These are phyloP conservation scores for Chaetomium tenue DNA, from an alignment of 495 filamentous ascomycete species.

Conservation along the genomic window DNA sequence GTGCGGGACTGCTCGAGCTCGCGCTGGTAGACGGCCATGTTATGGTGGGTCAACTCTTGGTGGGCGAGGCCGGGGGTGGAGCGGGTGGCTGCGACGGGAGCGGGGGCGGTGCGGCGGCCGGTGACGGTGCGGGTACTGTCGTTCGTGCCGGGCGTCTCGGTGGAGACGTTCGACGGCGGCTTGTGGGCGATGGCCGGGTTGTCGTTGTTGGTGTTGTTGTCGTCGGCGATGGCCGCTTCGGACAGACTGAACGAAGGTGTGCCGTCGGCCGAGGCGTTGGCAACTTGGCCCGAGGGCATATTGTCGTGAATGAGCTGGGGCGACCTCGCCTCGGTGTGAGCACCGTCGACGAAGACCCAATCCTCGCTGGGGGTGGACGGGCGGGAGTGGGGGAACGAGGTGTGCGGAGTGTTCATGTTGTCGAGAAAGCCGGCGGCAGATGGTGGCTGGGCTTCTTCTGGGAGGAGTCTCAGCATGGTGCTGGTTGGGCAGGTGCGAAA, in stretches of 20 bases:
- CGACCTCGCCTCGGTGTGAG: constrained; percentile 26
- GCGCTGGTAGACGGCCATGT: constrained; percentile 8
- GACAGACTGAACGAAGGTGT: not conserved
- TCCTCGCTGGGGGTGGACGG: constrained; percentile 6
- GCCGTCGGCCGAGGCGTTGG: constrained; percentile 13
- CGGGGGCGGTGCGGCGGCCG: not conserved
- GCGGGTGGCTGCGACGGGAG: not conserved
- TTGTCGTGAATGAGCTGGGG: constrained; percentile 37
- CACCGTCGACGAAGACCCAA: constrained; percentile 12
- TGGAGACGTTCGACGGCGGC: constrained; percentile 17
- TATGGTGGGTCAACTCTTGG: constrained; percentile 10
- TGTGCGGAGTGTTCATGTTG: not conserved
- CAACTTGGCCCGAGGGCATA: constrained; percentile 29
- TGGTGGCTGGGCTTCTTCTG: too few species aligned
- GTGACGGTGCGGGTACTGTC: constrained; percentile 14
- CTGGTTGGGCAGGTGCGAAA: not conserved
- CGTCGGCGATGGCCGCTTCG: not conserved
- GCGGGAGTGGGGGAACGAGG: not conserved
- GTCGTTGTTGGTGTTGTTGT: not conserved
- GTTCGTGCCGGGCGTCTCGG: constrained; percentile 19
- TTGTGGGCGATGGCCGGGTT: not conserved
- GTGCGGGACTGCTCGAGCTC: constrained; percentile 2
- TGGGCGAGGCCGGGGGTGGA: not conserved
- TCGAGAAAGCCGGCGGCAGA: not conserved
- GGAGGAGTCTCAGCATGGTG: not conserved